Conservation (phyloP, 371 early-diverging fungal species). For the Apophysomyces trapeziformis region DNA sequence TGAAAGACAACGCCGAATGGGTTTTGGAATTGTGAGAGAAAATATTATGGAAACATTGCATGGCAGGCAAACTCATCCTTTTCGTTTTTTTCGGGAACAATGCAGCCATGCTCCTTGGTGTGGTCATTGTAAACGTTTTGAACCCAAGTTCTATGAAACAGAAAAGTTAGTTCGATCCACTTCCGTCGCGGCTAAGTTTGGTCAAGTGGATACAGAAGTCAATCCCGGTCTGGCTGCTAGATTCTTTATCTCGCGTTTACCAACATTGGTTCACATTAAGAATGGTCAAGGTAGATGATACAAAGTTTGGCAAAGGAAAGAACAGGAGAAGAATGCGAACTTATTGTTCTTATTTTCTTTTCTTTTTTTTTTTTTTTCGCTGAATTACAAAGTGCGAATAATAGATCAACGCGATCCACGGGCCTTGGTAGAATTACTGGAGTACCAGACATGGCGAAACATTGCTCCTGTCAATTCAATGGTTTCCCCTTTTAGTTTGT, state of each 20-base stretch:
- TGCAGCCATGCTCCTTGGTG: constrained; percentile 54
- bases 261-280: constrained; percentile 48
- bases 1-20: constrained; percentile 42
- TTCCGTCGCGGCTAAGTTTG: constrained; percentile 31
- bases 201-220: constrained; percentile 41
- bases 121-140: constrained; percentile 42
- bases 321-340: background rate
- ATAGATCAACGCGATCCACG: constrained; percentile 20
- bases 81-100: no score
- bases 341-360: background rate
- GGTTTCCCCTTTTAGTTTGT: constrained; percentile 44
- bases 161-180: constrained; percentile 25
- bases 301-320: background rate
- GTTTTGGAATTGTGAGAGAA: constrained; percentile 39
- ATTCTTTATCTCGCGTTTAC: constrained; percentile 51
- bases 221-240: constrained; percentile 50
- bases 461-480: constrained; percentile 34
- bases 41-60: background rate
- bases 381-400: background rate
- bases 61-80: background rate
- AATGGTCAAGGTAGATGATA: constrained; percentile 34
- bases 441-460: constrained; percentile 36
- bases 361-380: background rate
- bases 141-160: constrained; percentile 34
- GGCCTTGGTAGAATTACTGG: constrained; percentile 27